Evolutionary conservation across 2,329 filamentous ascomycete genomes (phyloP).

Genomic region (Fusarium globosum): DNA sequence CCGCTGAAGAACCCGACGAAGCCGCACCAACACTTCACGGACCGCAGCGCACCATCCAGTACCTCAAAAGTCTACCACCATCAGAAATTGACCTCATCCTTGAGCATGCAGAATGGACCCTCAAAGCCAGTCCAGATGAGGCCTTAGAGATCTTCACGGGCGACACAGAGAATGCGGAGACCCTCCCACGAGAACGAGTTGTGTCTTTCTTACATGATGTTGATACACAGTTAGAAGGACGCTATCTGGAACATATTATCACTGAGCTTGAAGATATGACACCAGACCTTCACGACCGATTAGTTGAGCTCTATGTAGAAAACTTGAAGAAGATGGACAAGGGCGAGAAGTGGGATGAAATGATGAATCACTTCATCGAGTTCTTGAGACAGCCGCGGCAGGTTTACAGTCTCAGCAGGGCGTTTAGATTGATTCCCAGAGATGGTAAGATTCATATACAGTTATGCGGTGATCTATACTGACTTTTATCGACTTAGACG

Average conservation of each 20-base stretch:
- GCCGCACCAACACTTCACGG: constrained; percentile 74
- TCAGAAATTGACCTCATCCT: constrained; percentile 91
- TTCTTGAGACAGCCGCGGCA: constrained; percentile 82
- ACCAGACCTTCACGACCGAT: constrained; percentile 85
- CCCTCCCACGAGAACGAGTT: constrained; percentile 80
- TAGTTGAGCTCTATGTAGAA: constrained; percentile 77
- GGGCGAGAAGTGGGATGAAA: constrained; percentile 63
- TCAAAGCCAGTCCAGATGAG: constrained; percentile 75
- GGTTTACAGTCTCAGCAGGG: constrained; percentile 80
- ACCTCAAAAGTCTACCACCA: constrained; percentile 88
- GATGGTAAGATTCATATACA: constrained; percentile 70
- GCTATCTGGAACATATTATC: constrained; percentile 92
- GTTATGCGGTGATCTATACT: neutral
- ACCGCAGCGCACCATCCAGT: constrained; percentile 84
- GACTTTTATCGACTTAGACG: constrained; percentile 63
- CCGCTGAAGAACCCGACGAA: constrained; percentile 62
- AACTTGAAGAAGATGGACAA: constrained; percentile 60
- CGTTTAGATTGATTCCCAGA: constrained; percentile 80
- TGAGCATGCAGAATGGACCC: constrained; percentile 90
- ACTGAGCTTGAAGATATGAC: constrained; percentile 85
- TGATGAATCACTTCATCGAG: constrained; percentile 74
- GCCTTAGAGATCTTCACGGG: constrained; percentile 95
- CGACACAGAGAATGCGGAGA: constrained; percentile 95
- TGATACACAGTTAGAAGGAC: constrained; percentile 76
- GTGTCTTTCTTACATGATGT: constrained; percentile 78